Evolutionary conservation across 1,284 basidiomycete species (phyloP).

Genomic region (Moesziomyces antarcticus): DNA sequence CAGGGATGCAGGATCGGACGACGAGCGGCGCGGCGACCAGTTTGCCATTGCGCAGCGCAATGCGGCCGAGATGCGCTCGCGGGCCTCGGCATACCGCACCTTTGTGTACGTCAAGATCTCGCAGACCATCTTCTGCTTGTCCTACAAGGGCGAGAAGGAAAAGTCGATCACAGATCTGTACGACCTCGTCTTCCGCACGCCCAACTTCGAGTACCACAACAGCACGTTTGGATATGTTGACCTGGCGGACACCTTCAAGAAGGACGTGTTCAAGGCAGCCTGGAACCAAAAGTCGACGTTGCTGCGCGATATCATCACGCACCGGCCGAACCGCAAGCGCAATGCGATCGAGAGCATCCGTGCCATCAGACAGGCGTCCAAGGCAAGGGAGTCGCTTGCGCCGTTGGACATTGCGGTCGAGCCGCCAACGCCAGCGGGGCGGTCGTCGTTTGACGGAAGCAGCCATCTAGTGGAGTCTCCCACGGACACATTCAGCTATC

Average conservation of each 20-base stretch:
- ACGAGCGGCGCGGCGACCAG: conserved; percentile 29
- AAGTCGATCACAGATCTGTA: conserved; percentile 71
- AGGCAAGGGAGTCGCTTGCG: conserved; percentile 11
- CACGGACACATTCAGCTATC: conserved; percentile 29
- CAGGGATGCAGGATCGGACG: conserved; percentile 12
- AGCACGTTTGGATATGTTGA: conserved; percentile 78
- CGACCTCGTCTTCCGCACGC: conserved; percentile 72
- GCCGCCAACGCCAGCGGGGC: conserved; percentile 32
- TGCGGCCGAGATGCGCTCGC: conserved; percentile 69
- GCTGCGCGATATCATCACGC: conserved; percentile 59
- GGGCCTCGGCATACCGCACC: conserved; percentile 72
- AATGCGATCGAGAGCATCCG: conserved; percentile 44
- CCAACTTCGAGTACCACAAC: conserved; percentile 80
- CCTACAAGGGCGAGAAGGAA: conserved; percentile 72
- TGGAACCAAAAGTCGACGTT: conserved; percentile 64
- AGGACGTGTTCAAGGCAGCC: conserved; percentile 63
- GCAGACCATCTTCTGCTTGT: conserved; percentile 71
- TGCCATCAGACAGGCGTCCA: conserved; percentile 34
- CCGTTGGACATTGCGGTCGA: conserved; percentile 33
- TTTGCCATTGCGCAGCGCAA: conserved; percentile 51
- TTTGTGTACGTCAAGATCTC: conserved; percentile 84
- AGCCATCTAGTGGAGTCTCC: conserved; percentile 29
- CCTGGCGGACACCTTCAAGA: conserved; percentile 61
- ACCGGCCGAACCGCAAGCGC: conserved; percentile 39
- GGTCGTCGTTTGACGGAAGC: conserved; percentile 12